Evolutionary conservation across 345 rosid species (phyloP).

Genomic region (Kernera saxatilis): DNA sequence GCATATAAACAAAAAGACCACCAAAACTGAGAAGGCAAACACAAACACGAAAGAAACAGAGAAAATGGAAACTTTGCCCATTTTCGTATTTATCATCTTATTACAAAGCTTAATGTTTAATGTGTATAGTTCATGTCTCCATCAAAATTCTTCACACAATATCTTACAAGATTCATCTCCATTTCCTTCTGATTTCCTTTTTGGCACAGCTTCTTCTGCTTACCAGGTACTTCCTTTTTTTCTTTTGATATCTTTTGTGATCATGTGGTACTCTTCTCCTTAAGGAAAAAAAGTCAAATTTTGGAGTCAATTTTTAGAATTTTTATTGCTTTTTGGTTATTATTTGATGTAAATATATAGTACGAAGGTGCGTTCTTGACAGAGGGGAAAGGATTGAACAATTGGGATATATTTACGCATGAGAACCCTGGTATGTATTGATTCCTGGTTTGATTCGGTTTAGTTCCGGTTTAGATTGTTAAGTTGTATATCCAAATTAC

Average conservation of each 20-base stretch:
- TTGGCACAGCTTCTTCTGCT: conserved; percentile 79
- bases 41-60: neutral
- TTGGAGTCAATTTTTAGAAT: neutral
- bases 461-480: neutral
- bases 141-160: neutral
- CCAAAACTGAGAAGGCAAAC: neutral
- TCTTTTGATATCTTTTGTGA: neutral
- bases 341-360: conserved; percentile 19
- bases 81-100: neutral
- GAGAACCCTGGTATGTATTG: conserved; percentile 18
- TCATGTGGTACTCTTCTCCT: neutral
- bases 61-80: neutral
- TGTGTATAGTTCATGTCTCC: neutral
- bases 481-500: neutral
- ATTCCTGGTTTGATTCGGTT: neutral
- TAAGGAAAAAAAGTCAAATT: neutral
- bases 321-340: neutral
- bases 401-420: conserved; percentile 53
- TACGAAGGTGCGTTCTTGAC: conserved; percentile 49
- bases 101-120: neutral
- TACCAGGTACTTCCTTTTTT: conserved; percentile 45
- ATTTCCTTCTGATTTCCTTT: conserved; percentile 54
- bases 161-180: neutral
- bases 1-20: neutral
- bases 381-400: conserved; percentile 54